Conservation (phyloP, 2,329 filamentous ascomycete species). For the Nigrospora oryzae region DNA sequence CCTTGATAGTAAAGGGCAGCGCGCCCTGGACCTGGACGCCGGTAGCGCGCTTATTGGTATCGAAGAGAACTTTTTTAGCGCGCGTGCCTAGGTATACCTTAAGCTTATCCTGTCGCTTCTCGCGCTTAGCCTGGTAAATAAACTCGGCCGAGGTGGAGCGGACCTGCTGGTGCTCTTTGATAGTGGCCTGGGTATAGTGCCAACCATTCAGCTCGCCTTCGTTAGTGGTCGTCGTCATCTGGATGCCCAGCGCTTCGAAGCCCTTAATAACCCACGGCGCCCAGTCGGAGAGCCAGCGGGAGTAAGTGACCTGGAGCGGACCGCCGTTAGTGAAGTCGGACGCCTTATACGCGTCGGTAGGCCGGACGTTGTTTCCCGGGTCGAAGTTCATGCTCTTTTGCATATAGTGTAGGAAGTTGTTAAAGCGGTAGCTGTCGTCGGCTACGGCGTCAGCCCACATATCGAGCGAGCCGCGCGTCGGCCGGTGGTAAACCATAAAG, state of each 20-base stretch:
- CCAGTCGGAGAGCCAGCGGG: slow-evolving; percentile 28
- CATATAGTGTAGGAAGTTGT: slow-evolving; percentile 14
- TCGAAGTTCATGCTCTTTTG: slow-evolving; percentile 15
- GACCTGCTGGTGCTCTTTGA: slow-evolving; percentile 6
- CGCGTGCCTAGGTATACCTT: slow-evolving; percentile 21
- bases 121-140: slow-evolving; percentile 6
- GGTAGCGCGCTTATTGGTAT: slow-evolving; percentile 23
- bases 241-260: slow-evolving; percentile 30
- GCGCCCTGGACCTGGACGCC: slow-evolving; percentile 13
- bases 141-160: slow-evolving; percentile 1
- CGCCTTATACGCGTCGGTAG: slow-evolving; percentile 16
- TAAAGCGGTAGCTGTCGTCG: slow-evolving; percentile 15
- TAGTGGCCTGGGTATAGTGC: slow-evolving; percentile 21
- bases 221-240: slow-evolving; percentile 25
- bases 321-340: slow-evolving; percentile 14
- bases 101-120: slow-evolving; percentile 8
- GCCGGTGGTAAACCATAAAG: slow-evolving; percentile 20
- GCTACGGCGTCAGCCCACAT: slow-evolving; percentile 14
- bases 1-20: slow-evolving; percentile 12
- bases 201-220: slow-evolving; percentile 29
- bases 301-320: slow-evolving; percentile 31
- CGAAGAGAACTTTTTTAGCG: slow-evolving; percentile 36
- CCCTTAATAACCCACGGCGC: slow-evolving; percentile 27
- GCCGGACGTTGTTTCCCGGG: slow-evolving; percentile 11
- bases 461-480: slow-evolving; percentile 13